These are phyloP conservation scores for Lathyrus aphaca DNA, from an alignment of 306 rosid genomes.

Conservation along the genomic window DNA sequence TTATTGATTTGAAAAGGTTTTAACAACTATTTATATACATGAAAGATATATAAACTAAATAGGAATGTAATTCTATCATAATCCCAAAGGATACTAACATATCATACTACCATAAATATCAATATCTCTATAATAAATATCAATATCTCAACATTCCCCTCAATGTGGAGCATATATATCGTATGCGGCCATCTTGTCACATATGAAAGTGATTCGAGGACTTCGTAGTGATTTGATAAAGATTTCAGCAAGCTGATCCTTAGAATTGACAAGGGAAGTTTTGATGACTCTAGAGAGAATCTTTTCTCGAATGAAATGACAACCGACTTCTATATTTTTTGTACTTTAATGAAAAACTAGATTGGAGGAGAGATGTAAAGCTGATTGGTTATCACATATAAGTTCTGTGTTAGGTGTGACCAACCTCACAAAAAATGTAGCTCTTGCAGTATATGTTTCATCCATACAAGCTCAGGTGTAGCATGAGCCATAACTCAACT, in stretches of 20 bases:
- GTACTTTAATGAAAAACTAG: background rate
- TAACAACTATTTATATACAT: too few species aligned
- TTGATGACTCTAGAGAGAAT: background rate
- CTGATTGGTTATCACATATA: background rate
- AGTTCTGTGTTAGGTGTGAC: background rate
- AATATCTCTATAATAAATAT: too few species aligned
- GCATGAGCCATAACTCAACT: background rate
- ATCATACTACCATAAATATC: too few species aligned
- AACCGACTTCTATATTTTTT: background rate
- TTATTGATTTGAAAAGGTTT: too few species aligned
- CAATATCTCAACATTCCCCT: background rate
- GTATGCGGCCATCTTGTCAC: background rate
- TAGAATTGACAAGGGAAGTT: background rate
- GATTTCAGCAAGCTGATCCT: background rate
- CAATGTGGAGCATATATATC: background rate
- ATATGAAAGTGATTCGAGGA: background rate
- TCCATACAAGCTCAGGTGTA: background rate
- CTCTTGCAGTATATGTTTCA: background rate
- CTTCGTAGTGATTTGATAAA: background rate
- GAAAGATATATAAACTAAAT: too few species aligned
- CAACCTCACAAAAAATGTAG: background rate
- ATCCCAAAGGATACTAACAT: too few species aligned
- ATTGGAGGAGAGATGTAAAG: background rate
- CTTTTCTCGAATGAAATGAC: background rate
- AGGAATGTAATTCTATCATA: too few species aligned